Evolutionary conservation across 805 yeast genomes (phyloP).

Genomic region (Saccharomycopsis fodiens): DNA sequence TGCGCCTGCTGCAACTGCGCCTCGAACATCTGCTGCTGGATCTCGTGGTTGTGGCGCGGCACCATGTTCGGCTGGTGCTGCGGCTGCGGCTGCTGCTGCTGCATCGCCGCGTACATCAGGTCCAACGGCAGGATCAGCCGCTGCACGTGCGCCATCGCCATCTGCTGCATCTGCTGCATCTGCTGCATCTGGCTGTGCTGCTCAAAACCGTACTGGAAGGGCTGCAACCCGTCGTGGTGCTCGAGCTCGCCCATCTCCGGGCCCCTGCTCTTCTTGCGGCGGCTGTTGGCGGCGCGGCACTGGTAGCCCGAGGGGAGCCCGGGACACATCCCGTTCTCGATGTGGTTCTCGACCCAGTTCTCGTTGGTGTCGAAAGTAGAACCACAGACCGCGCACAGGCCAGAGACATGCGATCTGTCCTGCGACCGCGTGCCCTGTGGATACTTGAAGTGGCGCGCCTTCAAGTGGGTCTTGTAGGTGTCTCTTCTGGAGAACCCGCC

Average conservation of each 20-base stretch:
- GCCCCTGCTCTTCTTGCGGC: constrained; percentile 26
- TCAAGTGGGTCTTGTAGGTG: constrained; percentile 84
- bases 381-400: constrained; percentile 75
- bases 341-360: constrained; percentile 70
- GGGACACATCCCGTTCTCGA: constrained; percentile 66
- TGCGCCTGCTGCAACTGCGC: constrained; percentile 14
- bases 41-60: constrained; percentile 7
- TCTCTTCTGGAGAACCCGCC: constrained; percentile 88
- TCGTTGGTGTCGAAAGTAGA: constrained; percentile 59
- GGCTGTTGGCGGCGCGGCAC: constrained; percentile 29
- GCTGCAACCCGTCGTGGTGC: constrained; percentile 12
- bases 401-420: constrained; percentile 59
- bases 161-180: constrained; percentile 11
- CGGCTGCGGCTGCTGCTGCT: not conserved
- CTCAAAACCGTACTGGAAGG: constrained; percentile 16
- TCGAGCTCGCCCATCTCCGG: constrained; percentile 8
- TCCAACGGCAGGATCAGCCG: constrained; percentile 19
- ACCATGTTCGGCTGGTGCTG: constrained; percentile 11
- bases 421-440: constrained; percentile 81
- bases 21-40: constrained; percentile 10
- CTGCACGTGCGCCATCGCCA: constrained; percentile 15
- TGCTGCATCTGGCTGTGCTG: constrained; percentile 20
- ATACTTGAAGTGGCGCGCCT: constrained; percentile 82
- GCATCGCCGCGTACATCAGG: constrained; percentile 3
- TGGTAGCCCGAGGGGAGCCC: constrained; percentile 34